These are phyloP conservation scores for Peltaster fructicola DNA, from an alignment of 2,329 filamentous ascomycete species.

Conservation along the genomic window DNA sequence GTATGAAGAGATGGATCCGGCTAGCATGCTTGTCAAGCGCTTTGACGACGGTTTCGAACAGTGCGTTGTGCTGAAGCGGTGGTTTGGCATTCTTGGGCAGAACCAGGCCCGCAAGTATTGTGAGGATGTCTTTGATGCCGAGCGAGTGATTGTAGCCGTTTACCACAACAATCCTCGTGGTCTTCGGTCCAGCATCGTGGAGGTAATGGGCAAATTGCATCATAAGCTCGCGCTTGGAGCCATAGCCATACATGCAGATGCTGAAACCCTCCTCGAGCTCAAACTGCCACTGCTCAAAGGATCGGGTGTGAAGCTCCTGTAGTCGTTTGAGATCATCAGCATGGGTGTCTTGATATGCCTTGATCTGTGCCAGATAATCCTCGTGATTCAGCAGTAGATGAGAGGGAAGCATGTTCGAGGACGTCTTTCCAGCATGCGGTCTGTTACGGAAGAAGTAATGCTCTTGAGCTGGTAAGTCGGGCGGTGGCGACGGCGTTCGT, in stretches of 20 bases:
- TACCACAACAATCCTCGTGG: slow-evolving; percentile 55
- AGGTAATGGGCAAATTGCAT: slow-evolving; percentile 58
- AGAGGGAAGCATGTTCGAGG: slow-evolving; percentile 63
- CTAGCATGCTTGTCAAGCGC: slow-evolving; percentile 35
- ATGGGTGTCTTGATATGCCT: slow-evolving; percentile 51
- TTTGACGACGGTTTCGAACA: slow-evolving; percentile 48
- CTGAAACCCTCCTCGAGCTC: slow-evolving; percentile 77
- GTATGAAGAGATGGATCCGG: slow-evolving; percentile 34
- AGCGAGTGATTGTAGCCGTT: slow-evolving; percentile 64
- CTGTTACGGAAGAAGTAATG: slow-evolving; percentile 88
- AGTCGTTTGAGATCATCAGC: slow-evolving; percentile 52
- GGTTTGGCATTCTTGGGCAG: slow-evolving; percentile 33
- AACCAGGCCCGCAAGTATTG: slow-evolving; percentile 49
- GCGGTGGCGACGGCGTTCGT: slow-evolving; percentile 61
- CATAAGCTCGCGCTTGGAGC: slow-evolving; percentile 65
- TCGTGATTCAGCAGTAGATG: slow-evolving; percentile 71
- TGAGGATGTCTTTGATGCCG: slow-evolving; percentile 51
- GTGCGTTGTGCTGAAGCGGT: slow-evolving; percentile 47
- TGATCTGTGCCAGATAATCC: slow-evolving; percentile 63
- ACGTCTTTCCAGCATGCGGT: slow-evolving; percentile 64
- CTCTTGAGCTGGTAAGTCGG: slow-evolving; percentile 71
- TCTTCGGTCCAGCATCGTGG: slow-evolving; percentile 28
- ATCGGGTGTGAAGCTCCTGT: slow-evolving; percentile 55
- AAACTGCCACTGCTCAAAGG: slow-evolving; percentile 83
- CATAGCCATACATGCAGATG: slow-evolving; percentile 81